A percentile compares a stretch with the other conserved stretches of the same genome.
phyloP scores from a whole-genome alignment of 2,329 filamentous ascomycete species.

The Trichoderma endophyticum region DNA sequence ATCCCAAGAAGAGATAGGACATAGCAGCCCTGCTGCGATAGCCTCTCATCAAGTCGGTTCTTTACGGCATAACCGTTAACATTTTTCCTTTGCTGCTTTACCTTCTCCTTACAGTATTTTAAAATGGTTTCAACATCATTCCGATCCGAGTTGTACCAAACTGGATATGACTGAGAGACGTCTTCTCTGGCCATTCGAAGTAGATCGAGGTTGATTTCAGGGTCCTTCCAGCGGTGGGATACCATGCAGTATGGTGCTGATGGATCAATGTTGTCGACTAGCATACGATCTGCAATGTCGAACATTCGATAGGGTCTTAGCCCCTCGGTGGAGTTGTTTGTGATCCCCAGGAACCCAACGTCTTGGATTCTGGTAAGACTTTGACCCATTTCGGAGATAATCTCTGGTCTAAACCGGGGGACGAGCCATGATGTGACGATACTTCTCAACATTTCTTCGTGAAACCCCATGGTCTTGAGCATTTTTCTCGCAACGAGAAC shows the following conservation, averaged over 20 bases:
- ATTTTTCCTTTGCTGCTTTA: not conserved
- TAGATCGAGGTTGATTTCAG: constrained; percentile 4
- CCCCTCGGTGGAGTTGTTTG: not conserved
- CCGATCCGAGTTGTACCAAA: not conserved
- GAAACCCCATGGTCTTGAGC: constrained; percentile 2
- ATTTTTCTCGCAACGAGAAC: constrained; percentile 3
- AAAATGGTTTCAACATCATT: constrained; percentile 11
- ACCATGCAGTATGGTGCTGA: constrained; percentile 16
- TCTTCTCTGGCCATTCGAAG: not conserved
- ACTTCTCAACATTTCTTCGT: constrained; percentile 13
- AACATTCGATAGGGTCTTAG: constrained; percentile 12
- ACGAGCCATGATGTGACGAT: constrained; percentile 17
- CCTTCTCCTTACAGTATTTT: constrained; percentile 6
- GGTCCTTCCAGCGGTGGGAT: constrained; percentile 18
- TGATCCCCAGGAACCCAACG: constrained; percentile 7
- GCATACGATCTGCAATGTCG: not conserved
- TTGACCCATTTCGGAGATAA: not conserved
- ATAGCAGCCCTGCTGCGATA: not conserved
- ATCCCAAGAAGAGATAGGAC: constrained; percentile 2
- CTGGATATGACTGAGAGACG: not conserved
- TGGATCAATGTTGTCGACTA: constrained; percentile 1
- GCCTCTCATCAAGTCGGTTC: not conserved
- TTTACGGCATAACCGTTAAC: constrained; percentile 2
- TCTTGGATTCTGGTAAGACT: not conserved
- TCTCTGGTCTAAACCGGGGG: constrained; percentile 12